Base-by-base conservation (phyloP, 495 filamentous ascomycete species). In the Cercophora newfieldiana region DNA sequence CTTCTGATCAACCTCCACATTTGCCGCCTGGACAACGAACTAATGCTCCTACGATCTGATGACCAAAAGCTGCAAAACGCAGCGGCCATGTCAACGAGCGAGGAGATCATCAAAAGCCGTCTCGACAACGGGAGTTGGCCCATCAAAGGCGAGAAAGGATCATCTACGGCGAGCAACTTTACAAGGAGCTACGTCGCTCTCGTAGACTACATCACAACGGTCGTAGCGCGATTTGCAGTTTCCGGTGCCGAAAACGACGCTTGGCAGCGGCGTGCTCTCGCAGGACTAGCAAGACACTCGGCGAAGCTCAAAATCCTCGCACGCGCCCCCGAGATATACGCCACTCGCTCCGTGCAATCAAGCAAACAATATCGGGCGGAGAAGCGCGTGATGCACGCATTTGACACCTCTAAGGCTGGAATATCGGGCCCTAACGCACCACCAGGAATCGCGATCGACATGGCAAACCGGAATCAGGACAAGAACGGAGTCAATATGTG, bases 151-250 rank as follows among this genome's bases (percentile, higher is more conserved):
- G 18, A 44, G 37, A 44, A 44, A 14, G 37, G 37, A 2, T 44
- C 37, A 44, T 14, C 2, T 16, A 16, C 37, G 2, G 37, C 12
- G 4, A 44, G 10, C 3, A 16, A 44, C 37, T 44, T 44, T 44
- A 44, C 37, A 8, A 44, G 37, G 22, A 22, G 28, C 18, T 63
- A 54, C 25, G 33, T 26, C 19, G 61, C 61, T 3, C 25, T 54
- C 19, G 61, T 63, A 22, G 61, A 63, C 61, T 63, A 63, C 26
- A 33, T 63, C 22, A 63, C 49, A 7, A 29, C 61, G 24, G 31
- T 54, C 18, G 49, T 25, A 2, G 47, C 47, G 1, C 47, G 61
- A 3, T 30, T 53, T 10, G 61, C 47, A 0, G 26, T 63, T 16
- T 30, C 25, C 19, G 61, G 25, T 16, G 26, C 53, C 18, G 48